These are phyloP conservation scores for Oryza nivara DNA, from an alignment of 176 grass and related monocot species.

Conservation along the genomic window DNA sequence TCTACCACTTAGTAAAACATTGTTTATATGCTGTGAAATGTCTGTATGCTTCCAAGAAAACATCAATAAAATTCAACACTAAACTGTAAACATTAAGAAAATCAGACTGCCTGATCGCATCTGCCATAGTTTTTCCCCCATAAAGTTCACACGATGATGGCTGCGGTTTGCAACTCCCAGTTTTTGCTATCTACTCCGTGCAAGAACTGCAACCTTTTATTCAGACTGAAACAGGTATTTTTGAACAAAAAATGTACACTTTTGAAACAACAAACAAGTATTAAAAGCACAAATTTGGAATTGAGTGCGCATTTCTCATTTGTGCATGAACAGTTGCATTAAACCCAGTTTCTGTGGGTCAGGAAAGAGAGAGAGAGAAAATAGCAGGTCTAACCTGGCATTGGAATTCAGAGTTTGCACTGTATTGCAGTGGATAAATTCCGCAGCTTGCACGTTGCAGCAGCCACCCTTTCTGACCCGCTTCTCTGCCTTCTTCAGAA, in stretches of 20 bases:
- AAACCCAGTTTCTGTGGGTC: not conserved
- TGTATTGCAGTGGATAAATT: not conserved
- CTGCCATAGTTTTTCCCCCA: not conserved
- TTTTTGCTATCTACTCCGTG: not conserved
- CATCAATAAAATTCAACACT: not conserved
- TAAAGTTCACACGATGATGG: not conserved
- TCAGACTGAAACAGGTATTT: not conserved
- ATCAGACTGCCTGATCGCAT: not conserved
- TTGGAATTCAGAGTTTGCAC: not conserved
- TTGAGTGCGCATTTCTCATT: not conserved
- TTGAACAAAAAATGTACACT: too few relatives aligned
- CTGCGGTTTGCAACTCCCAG: not conserved
- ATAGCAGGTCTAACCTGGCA: not conserved
- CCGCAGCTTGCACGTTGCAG: conserved; percentile 1
- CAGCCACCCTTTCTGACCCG: conserved; percentile 36
- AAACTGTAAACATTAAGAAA: not conserved
- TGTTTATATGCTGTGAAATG: not conserved
- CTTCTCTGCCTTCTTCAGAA: not conserved
- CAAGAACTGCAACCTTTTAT: not conserved
- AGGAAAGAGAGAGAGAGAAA: not conserved
- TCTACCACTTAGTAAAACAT: too few relatives aligned
- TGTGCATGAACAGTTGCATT: too few relatives aligned
- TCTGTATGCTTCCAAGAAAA: not conserved
- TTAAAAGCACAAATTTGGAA: not conserved
- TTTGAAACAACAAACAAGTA: not conserved